A percentile compares a stretch with the other conserved stretches of the same genome.
Conservation (phyloP, 1,284 basidiomycete genomes). For the Entoloma clypeatum region DNA sequence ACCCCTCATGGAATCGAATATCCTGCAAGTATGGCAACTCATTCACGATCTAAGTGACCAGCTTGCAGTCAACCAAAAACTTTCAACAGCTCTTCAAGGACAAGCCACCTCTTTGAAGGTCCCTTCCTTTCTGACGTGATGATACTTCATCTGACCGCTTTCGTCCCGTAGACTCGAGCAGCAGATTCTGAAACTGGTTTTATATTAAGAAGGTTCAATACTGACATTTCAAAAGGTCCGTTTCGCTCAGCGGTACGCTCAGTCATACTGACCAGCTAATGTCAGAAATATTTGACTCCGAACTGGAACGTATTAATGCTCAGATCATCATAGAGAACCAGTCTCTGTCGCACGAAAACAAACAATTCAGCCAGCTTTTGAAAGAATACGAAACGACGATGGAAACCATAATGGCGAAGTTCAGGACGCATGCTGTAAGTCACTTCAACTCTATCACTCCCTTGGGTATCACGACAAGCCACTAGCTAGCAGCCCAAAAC, state of each 20-base stretch:
- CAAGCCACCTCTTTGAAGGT: slow-evolving; percentile 84
- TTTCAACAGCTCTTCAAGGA: slow-evolving; percentile 68
- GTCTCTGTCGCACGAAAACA: slow-evolving; percentile 88
- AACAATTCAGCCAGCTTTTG: slow-evolving; percentile 81
- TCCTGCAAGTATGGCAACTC: slow-evolving; percentile 73
- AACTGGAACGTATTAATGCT: slow-evolving; percentile 87
- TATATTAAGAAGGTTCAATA: slow-evolving; percentile 84
- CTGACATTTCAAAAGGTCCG: slow-evolving; percentile 87
- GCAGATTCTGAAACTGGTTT: slow-evolving; percentile 76
- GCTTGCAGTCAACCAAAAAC: slow-evolving; percentile 80
- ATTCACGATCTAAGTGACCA: slow-evolving; percentile 84
- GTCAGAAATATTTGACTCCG: slow-evolving; percentile 88
- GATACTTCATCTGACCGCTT: slow-evolving; percentile 17
- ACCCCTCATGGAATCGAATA: slow-evolving; percentile 74
- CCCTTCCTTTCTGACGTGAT: slow-evolving; percentile 6
- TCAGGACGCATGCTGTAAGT: slow-evolving; percentile 87
- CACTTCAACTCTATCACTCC: slow-evolving; percentile 1
- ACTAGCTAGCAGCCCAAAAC: slow-evolving; percentile 80
- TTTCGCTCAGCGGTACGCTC: slow-evolving; percentile 3
- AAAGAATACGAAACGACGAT: slow-evolving; percentile 95
- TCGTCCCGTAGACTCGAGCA: slow-evolving; percentile 66
- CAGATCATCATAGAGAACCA: slow-evolving; percentile 94
- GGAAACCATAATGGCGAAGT: slow-evolving; percentile 96
- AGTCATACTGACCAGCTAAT: slow-evolving; percentile 7
- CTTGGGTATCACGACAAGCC: neutral